Percentiles rank a stretch among this genome's conserved stretches.
phyloP scores from a whole-genome alignment of 306 rosid species.

The Canavalia ensiformis region DNA sequence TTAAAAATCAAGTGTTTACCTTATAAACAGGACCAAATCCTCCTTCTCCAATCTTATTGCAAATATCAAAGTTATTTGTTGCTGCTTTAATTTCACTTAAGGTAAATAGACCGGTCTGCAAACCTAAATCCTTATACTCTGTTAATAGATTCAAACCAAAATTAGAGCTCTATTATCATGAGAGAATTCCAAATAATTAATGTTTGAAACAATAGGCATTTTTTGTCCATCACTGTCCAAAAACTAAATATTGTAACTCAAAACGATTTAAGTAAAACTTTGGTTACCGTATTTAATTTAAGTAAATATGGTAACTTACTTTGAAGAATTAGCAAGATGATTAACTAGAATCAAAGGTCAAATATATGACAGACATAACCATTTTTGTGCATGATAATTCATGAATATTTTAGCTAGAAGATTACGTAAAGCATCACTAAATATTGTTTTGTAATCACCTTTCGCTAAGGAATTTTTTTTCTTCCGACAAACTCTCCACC shows the following conservation, averaged over 20 bases:
- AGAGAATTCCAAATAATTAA: background rate
- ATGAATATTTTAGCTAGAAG: background rate
- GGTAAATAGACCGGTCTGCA: conserved; percentile 20
- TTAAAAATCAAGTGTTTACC: conserved; percentile 40
- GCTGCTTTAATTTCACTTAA: conserved; percentile 28
- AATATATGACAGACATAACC: conserved; percentile 17
- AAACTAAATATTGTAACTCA: too few species aligned
- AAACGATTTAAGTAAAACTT: background rate
- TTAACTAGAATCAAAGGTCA: background rate
- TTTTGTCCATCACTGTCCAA: too few species aligned
- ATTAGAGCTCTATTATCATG: background rate
- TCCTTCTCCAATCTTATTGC: conserved; percentile 65
- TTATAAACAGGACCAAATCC: conserved; percentile 70
- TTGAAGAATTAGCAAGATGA: background rate
- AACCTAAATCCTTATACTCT: conserved; percentile 51
- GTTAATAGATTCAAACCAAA: background rate
- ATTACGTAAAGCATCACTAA: too few species aligned
- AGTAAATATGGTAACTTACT: too few species aligned
- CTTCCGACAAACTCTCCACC: conserved; percentile 41
- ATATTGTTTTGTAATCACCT: conserved; percentile 38
- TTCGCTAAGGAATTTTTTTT: background rate
- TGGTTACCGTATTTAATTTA: background rate
- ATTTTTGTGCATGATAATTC: conserved; percentile 12
- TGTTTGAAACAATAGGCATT: too few species aligned
- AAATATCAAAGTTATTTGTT: conserved; percentile 35